Base-by-base conservation (phyloP, 345 rosid genomes). In the Melastoma malabathricum region DNA sequence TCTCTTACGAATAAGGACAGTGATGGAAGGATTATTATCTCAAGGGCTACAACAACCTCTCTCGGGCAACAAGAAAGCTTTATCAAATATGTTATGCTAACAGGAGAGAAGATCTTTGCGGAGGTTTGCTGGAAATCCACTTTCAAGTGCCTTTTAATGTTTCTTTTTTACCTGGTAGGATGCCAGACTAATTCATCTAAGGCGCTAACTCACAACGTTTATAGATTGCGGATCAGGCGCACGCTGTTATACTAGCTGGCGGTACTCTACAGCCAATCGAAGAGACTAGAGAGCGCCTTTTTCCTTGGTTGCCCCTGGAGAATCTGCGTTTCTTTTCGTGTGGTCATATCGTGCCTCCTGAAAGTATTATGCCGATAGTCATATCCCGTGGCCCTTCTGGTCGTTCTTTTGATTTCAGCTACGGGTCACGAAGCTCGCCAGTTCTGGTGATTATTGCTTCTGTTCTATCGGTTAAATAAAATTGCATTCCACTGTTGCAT, bases 261-360 rank as follows among this genome's bases (percentile, higher is more conserved):
- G 98, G 96, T 56, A 90, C 98, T 62, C 77, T 90, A 69, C 96
- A 90, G 66, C 98, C 98, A 48, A 72, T 90, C 48, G 94, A 86
- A 78, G 96, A 84, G 71, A 82, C 94, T 49, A 83, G 92, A 67
- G 96, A 82, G 59, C 73, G 94, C 34, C 96, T 86, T 57, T 86
- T 90, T 68, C 94, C 98, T 15, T 66, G 89, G 83, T 64, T 90
- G 67, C 81, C 82, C 47, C 62, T 59, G 19, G 69, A 76, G 61
- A 75, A 75, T 61, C 69, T 84, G 59, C 80, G 78, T 57, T 84
- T 90, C 75, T 86, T 83, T 68, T 83, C 94, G 29, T 90, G 98
- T 65, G 57, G 79, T 67, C 98, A 90, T 60, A 84, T 90, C 60
- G 79, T 90, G 53, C 87, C 98, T 57, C 75, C 75, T 1, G 86